Evolutionary conservation across 163 green algal species (phyloP).

Genomic region (Prototheca cutis): DNA sequence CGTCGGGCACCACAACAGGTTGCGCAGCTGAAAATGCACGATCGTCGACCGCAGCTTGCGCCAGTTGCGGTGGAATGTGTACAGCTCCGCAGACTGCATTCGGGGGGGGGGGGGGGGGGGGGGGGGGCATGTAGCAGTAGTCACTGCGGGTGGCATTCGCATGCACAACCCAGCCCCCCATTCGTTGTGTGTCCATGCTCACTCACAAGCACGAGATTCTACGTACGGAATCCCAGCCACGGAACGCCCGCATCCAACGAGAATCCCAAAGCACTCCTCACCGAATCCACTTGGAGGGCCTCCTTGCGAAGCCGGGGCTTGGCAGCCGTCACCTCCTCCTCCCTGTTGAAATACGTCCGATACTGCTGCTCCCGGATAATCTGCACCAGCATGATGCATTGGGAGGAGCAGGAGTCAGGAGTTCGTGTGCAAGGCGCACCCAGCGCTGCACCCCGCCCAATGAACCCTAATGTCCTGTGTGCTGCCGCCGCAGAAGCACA

Average conservation of each 20-base stretch:
- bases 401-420: neutral
- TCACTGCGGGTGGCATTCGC: neutral
- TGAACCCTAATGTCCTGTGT: no score
- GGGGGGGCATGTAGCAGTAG: neutral
- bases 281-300: neutral
- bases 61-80: conserved; percentile 48
- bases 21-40: conserved; percentile 79
- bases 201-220: no score
- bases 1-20: conserved; percentile 71
- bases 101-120: neutral
- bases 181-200: no score
- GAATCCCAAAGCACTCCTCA: no score
- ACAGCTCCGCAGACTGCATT: conserved; percentile 9
- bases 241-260: no score
- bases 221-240: no score
- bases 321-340: conserved; percentile 30
- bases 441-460: no score
- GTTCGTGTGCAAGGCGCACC: no score
- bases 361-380: conserved; percentile 37
- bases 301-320: conserved; percentile 15
- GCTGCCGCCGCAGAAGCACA: no score
- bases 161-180: no score
- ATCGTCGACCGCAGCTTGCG: conserved; percentile 42
- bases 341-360: conserved; percentile 81
- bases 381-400: neutral